Evolutionary conservation across 2,329 filamentous ascomycete genomes (phyloP), one percentile per base, ranked within the genome.

Genomic region (Fusarium foetens): DNA sequence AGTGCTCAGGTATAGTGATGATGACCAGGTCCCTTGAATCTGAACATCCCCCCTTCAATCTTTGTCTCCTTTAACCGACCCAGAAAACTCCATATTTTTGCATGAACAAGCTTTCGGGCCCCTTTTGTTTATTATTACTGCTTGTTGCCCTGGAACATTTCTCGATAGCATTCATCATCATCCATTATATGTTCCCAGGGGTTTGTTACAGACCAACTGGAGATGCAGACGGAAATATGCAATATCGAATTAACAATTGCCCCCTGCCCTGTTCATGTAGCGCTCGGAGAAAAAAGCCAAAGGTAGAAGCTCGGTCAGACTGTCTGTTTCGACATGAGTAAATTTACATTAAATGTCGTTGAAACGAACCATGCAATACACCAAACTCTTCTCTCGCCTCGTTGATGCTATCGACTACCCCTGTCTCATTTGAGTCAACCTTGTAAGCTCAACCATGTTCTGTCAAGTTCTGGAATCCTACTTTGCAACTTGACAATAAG

Each of bases 71-170:
- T 51, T 45, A 25, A 45, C 36, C 31, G 58, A 58, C 55, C 48
- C 55, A 48, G 36, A 53, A 68, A 39, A 43, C 57, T 63, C 66
- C 66, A 68, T 69, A 39, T 39, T 68, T 64, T 58, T 57, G 38
- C 65, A 69, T 58, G 39, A 69, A 64, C 66, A 68, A 68, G 66
- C 66, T 68, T 68, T 68, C 27, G 41, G 46, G 23, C 36, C 61
- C 51, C 65, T 64, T 69, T 68, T 64, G 64, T 62, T 68, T 38
- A 27, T 49, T 51, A 43, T 38, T 48, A 41, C 43, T 67, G 63
- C 21, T 25, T 41, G 43, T 42, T 60, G 63, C 62, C 62, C 64
- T 41, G 35, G 63, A 66, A 61, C 41, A 45, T 55, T 57, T 51
- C n/a, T 46, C 19, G 21, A 46, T 35, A 42, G 8, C 36, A 33